These are phyloP conservation scores for Claviceps quebecensis DNA, from an alignment of 2,329 filamentous ascomycete genomes.

Conservation along the genomic window DNA sequence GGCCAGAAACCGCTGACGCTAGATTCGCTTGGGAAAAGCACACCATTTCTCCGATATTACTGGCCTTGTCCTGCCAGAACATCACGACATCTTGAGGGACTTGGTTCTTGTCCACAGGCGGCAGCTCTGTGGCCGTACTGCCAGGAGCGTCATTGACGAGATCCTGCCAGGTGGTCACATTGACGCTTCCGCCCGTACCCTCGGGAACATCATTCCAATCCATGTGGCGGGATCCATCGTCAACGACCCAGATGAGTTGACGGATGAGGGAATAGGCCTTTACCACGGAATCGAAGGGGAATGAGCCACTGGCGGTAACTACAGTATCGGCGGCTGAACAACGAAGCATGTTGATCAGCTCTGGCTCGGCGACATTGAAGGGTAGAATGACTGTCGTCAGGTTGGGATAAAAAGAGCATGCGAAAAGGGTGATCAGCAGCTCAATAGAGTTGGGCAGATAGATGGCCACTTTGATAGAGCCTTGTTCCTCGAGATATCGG, in stretches of 20 bases:
- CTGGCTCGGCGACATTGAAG: slow-evolving; percentile 58
- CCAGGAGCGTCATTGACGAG: slow-evolving; percentile 58
- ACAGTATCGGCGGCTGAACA: slow-evolving; percentile 66
- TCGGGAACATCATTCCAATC: slow-evolving; percentile 86
- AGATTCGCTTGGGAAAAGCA: slow-evolving; percentile 73
- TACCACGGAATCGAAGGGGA: slow-evolving; percentile 63
- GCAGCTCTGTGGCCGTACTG: slow-evolving; percentile 47
- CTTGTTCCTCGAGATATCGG: slow-evolving; percentile 55
- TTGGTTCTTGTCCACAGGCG: slow-evolving; percentile 40
- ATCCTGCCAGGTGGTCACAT: slow-evolving; percentile 87
- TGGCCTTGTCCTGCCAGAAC: slow-evolving; percentile 48
- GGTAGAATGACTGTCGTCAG: slow-evolving; percentile 75
- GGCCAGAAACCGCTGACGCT: slow-evolving; percentile 70
- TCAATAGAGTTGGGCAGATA: slow-evolving; percentile 92
- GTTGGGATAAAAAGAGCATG: slow-evolving; percentile 71
- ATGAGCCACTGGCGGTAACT: slow-evolving; percentile 71
- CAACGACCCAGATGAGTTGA: slow-evolving; percentile 82
- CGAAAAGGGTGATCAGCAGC: slow-evolving; percentile 68
- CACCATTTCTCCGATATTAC: slow-evolving; percentile 52
- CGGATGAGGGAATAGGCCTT: slow-evolving; percentile 57
- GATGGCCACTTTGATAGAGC: slow-evolving; percentile 66
- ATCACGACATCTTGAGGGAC: slow-evolving; percentile 42
- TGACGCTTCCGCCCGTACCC: slow-evolving; percentile 58
- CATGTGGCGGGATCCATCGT: slow-evolving; percentile 79
- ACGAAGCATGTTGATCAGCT: slow-evolving; percentile 57